A percentile compares a stretch with the other conserved stretches of the same genome.
Conservation (phyloP, 2,329 filamentous ascomycete genomes). For the Fusarium sp. region DNA sequence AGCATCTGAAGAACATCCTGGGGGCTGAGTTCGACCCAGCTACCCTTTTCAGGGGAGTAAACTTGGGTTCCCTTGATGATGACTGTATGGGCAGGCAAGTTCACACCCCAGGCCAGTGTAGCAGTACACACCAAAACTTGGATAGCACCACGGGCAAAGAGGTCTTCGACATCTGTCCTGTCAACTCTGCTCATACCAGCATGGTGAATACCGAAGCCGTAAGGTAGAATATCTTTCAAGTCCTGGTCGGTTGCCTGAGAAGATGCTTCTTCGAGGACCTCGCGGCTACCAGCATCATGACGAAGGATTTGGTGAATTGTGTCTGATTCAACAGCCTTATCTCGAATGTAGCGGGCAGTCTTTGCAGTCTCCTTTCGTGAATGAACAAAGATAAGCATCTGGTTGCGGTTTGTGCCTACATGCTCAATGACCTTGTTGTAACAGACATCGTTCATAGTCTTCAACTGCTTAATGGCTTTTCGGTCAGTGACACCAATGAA, state of each 20-base stretch:
- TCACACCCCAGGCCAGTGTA: slow-evolving; percentile 99
- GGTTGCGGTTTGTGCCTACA: slow-evolving; percentile 90
- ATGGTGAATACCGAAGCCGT: slow-evolving; percentile 98
- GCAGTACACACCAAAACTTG: slow-evolving; percentile 97
- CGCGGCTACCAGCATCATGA: slow-evolving; percentile 89
- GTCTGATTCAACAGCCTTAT: slow-evolving; percentile 96
- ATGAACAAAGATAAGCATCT: slow-evolving; percentile 99
- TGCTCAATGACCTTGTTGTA: slow-evolving; percentile 98
- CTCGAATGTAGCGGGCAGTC: slow-evolving; percentile 93
- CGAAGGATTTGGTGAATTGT: slow-evolving; percentile 96
- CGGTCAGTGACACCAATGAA: slow-evolving; percentile 98
- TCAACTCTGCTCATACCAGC: slow-evolving; percentile 97
- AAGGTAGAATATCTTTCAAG: slow-evolving; percentile 92
- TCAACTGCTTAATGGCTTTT: slow-evolving; percentile 98
- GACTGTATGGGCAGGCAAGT: slow-evolving; percentile 95
- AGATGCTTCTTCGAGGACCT: slow-evolving; percentile 87
- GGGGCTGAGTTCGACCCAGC: slow-evolving; percentile 96
- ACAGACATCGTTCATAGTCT: slow-evolving; percentile 99
- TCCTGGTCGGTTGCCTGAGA: slow-evolving; percentile 85
- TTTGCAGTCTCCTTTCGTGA: slow-evolving; percentile 98
- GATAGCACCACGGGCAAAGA: slow-evolving; percentile 90
- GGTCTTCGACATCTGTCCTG: slow-evolving; percentile 92
- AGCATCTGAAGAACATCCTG: slow-evolving; percentile 99
- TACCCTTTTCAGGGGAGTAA: slow-evolving; percentile 98
- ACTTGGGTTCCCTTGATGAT: slow-evolving; percentile 99